Evolutionary conservation across 2,329 filamentous ascomycete species (phyloP).

Genomic region (Nemania sp.): DNA sequence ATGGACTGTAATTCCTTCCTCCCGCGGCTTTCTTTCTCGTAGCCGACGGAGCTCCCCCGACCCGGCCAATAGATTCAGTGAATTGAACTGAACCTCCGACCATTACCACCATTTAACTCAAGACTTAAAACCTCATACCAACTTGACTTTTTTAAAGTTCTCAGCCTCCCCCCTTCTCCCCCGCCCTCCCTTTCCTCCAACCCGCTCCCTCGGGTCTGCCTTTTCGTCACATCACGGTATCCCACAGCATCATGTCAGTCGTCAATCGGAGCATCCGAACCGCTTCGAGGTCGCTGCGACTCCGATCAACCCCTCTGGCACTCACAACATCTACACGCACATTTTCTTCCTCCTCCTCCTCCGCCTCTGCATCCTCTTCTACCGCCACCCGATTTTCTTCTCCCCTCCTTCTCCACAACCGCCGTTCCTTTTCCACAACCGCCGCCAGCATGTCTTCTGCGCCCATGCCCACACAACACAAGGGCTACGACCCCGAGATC

Average conservation of each 20-base stretch:
- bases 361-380: slow-evolving; percentile 42
- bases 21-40: not conserved
- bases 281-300: slow-evolving; percentile 58
- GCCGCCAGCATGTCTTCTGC: slow-evolving; percentile 53
- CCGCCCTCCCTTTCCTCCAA: not conserved
- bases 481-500: slow-evolving; percentile 88
- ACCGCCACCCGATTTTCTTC: slow-evolving; percentile 34
- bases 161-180: not conserved
- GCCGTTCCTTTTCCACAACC: slow-evolving; percentile 52
- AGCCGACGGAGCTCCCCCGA: slow-evolving; percentile 16
- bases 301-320: slow-evolving; percentile 44
- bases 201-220: not conserved
- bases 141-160: not conserved
- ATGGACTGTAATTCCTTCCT: too few relatives aligned
- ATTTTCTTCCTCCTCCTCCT: slow-evolving; percentile 39
- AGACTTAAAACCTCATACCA: too few relatives aligned
- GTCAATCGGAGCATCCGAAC: slow-evolving; percentile 59
- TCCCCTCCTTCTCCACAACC: slow-evolving; percentile 40
- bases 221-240: not conserved
- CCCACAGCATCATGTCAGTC: slow-evolving; percentile 52
- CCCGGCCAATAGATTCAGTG: slow-evolving; percentile 15
- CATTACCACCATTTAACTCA: not conserved
- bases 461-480: slow-evolving; percentile 54
- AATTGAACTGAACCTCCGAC: slow-evolving; percentile 14
- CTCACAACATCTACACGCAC: slow-evolving; percentile 35